These are phyloP conservation scores for Carex pumila DNA, from an alignment of 176 grass and related monocot genomes.

Conservation along the genomic window DNA sequence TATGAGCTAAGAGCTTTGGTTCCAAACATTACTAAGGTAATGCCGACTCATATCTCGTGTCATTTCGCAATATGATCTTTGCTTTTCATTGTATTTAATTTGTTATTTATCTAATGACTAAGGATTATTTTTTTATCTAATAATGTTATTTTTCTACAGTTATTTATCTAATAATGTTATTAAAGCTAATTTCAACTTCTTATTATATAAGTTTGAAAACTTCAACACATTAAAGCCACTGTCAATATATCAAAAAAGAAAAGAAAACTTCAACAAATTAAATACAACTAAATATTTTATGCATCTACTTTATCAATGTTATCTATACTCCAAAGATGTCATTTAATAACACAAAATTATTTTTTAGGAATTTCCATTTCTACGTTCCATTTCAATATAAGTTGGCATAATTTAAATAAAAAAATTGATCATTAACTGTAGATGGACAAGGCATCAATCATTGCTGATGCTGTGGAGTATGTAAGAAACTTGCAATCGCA, in stretches of 20 bases:
- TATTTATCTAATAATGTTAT: neutral
- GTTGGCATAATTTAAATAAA: neutral
- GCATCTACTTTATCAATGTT: neutral
- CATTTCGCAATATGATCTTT: neutral
- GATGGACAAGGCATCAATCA: conserved; percentile 98
- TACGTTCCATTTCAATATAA: neutral
- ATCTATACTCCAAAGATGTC: neutral
- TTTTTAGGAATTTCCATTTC: neutral
- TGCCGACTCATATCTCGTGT: neutral
- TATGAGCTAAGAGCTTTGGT: conserved; percentile 85
- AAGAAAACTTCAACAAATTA: neutral
- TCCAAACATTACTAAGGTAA: conserved; percentile 88
- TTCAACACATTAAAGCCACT: too few relatives aligned
- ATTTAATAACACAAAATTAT: neutral
- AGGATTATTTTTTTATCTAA: neutral
- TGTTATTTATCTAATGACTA: neutral
- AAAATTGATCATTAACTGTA: conserved; percentile 12
- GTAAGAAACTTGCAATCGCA: conserved; percentile 57
- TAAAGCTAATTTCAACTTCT: neutral
- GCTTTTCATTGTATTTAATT: neutral
- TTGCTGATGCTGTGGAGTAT: conserved; percentile 74
- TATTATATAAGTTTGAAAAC: neutral
- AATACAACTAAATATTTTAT: neutral
- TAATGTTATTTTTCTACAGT: too few relatives aligned
- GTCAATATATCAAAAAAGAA: too few relatives aligned